phyloP scores from a whole-genome alignment of 495 filamentous ascomycete genomes.

The Neurospora sp. region DNA sequence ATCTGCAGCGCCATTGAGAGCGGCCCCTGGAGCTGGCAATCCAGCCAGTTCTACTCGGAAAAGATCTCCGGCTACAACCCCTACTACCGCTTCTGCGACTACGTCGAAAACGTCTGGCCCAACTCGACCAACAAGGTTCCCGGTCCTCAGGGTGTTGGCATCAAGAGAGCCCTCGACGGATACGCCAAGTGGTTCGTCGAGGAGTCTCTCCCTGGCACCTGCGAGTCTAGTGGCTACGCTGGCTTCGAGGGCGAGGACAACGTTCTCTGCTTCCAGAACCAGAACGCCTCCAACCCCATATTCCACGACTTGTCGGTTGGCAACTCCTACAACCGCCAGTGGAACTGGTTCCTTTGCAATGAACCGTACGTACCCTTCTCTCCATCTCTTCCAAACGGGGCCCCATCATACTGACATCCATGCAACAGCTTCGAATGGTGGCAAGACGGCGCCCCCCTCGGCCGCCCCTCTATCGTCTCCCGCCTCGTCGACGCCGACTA shows the following conservation, averaged over 20 bases:
- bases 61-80: constrained; percentile 9
- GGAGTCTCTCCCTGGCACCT: constrained; percentile 32
- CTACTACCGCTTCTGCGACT: constrained; percentile 27
- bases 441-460: constrained; percentile 40
- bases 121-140: constrained; percentile 18
- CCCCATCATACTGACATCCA: too few relatives aligned
- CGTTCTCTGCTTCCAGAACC: constrained; percentile 44
- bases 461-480: constrained; percentile 40
- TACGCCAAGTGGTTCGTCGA: constrained; percentile 42
- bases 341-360: constrained; percentile 59
- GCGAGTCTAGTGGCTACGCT: constrained; percentile 20
- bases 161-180: constrained; percentile 18
- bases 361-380: constrained; percentile 31
- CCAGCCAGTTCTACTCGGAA: constrained; percentile 29
- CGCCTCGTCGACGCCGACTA: constrained; percentile 45
- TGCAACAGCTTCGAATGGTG: constrained; percentile 17
- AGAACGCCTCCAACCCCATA: constrained; percentile 45
- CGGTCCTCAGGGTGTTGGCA: constrained; percentile 17
- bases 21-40: constrained; percentile 52
- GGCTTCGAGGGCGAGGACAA: constrained; percentile 41
- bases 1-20: constrained; percentile 33
- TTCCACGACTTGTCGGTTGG: constrained; percentile 44
- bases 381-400: too few relatives aligned
- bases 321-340: constrained; percentile 48
- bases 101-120: constrained; percentile 22